Evolutionary conservation across 148 eudicot species (phyloP).

Genomic region (Polygonum aviculare): DNA sequence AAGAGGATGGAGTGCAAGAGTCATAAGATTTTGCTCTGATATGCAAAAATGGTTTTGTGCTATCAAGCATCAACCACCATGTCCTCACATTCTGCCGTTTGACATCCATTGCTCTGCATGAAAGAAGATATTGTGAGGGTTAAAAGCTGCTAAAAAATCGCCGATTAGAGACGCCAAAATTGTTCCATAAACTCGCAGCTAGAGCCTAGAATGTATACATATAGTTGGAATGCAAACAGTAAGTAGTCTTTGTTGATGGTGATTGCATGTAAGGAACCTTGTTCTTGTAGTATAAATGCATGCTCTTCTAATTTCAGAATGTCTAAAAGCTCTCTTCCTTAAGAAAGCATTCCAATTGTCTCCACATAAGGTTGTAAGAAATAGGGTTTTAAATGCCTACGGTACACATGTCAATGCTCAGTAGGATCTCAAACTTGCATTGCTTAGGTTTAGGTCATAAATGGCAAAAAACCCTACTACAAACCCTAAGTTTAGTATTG

Average conservation of each 20-base stretch:
- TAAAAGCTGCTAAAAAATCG: background rate
- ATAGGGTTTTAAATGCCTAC: too few relatives aligned
- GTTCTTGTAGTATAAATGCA: background rate
- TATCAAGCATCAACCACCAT: background rate
- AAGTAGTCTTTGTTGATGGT: background rate
- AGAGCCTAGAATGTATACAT: background rate
- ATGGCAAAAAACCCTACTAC: too few relatives aligned
- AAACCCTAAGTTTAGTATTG: too few relatives aligned
- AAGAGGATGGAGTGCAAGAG: background rate
- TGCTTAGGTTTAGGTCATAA: too few relatives aligned
- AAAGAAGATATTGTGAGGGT: background rate
- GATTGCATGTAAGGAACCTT: background rate
- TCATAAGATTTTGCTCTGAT: background rate
- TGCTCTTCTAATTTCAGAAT: background rate
- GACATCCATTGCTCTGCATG: background rate
- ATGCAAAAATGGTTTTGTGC: background rate
- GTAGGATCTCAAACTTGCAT: too few relatives aligned
- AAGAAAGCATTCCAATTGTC: too few relatives aligned
- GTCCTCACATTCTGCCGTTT: background rate
- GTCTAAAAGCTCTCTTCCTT: background rate
- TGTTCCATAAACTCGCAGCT: background rate
- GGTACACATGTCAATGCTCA: too few relatives aligned
- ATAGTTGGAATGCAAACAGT: background rate
- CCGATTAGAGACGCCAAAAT: background rate
- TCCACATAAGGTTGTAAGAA: too few relatives aligned